phyloP scores from a whole-genome alignment of 345 rosid genomes.

The Salix purpurea region DNA sequence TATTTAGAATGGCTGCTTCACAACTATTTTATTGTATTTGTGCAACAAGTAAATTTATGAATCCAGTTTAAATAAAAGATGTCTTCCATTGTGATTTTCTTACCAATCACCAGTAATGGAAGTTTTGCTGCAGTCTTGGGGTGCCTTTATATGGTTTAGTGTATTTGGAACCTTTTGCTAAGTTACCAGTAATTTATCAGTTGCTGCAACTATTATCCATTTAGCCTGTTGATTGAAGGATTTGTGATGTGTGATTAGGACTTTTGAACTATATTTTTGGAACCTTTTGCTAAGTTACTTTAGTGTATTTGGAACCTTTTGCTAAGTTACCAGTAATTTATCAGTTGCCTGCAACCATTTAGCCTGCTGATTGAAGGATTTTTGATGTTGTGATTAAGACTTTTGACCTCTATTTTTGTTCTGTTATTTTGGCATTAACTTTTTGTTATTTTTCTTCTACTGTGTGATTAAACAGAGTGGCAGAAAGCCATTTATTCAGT shows the following conservation, averaged over 20 bases:
- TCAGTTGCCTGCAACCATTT: not conserved
- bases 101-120: not conserved
- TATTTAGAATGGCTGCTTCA: not conserved
- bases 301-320: not conserved
- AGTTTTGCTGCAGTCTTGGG: not conserved
- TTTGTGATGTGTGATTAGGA: not conserved
- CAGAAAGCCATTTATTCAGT: constrained; percentile 92
- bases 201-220: not conserved
- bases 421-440: not conserved
- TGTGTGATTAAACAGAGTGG: constrained; percentile 67
- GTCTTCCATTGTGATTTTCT: not conserved
- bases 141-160: not conserved
- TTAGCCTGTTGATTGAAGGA: not conserved
- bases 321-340: not conserved
- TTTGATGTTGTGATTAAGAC: not conserved
- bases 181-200: not conserved
- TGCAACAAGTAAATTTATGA: not conserved
- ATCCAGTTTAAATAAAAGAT: not conserved
- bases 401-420: not conserved
- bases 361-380: not conserved
- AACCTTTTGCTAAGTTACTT: not conserved
- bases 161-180: not conserved
- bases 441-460: constrained; percentile 12
- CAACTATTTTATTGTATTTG: not conserved
- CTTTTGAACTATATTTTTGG: not conserved